A percentile compares a stretch with the other conserved stretches of the same genome.
Evolutionary conservation across 2,329 filamentous ascomycete species (phyloP).

Genomic region (Endoconidiophora laricicola): DNA sequence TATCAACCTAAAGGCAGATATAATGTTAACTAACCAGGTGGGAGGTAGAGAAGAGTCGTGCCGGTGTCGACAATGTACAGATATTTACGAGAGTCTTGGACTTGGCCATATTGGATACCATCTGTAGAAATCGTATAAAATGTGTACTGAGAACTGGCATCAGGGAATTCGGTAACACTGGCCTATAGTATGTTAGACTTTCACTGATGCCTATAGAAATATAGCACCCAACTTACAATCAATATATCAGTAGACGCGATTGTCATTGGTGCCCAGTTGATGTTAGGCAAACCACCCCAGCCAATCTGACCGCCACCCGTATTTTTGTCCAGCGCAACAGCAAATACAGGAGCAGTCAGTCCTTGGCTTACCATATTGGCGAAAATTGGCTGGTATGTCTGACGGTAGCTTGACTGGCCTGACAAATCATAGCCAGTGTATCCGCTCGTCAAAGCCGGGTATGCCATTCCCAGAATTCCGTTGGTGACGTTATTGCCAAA

Average conservation of each 20-base stretch:
- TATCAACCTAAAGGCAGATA: neutral
- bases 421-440: constrained; percentile 18
- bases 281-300: constrained; percentile 30
- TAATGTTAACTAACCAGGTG: constrained; percentile 24
- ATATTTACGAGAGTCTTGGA: constrained; percentile 26
- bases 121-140: constrained; percentile 37
- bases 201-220: neutral
- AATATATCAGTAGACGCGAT: constrained; percentile 26
- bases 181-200: constrained; percentile 21
- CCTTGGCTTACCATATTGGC: constrained; percentile 32
- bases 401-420: constrained; percentile 14
- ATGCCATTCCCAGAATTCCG: constrained; percentile 34
- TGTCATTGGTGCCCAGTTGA: constrained; percentile 18
- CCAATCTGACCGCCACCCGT: constrained; percentile 28
- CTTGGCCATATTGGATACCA: constrained; percentile 28
- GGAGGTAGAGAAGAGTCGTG: constrained; percentile 34
- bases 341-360: constrained; percentile 28
- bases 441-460: constrained; percentile 32
- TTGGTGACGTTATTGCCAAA: constrained; percentile 34
- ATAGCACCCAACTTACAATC: constrained; percentile 23
- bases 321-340: constrained; percentile 31
- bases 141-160: constrained; percentile 23
- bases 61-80: constrained; percentile 36
- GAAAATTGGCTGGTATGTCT: constrained; percentile 32
- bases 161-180: constrained; percentile 21